Conservation (phyloP, 2,329 filamentous ascomycete genomes). For the Trichoderma koningii region DNA sequence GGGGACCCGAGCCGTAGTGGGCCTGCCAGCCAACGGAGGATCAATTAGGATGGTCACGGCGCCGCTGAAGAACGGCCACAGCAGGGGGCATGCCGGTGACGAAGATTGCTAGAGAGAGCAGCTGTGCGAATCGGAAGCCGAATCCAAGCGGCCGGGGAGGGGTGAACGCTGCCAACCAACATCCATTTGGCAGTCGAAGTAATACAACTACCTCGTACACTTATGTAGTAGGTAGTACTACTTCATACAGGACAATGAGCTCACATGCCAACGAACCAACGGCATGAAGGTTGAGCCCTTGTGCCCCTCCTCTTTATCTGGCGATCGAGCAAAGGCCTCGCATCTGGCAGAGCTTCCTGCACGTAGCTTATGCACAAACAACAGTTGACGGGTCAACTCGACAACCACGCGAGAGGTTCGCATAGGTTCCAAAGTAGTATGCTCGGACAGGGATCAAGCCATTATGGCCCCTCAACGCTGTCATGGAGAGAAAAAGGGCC, state of each 20-base stretch:
- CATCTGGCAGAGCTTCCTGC: too few species aligned
- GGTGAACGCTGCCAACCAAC: background rate
- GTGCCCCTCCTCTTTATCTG: too few species aligned
- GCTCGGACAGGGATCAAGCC: background rate
- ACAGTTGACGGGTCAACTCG: background rate
- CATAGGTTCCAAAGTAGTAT: too few species aligned
- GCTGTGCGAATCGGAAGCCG: slow-evolving; percentile 5
- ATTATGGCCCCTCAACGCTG: background rate
- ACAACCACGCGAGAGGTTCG: background rate
- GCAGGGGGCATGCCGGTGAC: background rate
- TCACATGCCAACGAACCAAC: too few species aligned
- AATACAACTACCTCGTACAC: background rate
- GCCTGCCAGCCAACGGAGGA: background rate
- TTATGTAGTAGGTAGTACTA: background rate
- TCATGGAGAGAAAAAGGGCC: background rate
- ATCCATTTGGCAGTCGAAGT: too few species aligned
- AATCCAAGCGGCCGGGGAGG: background rate
- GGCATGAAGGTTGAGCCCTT: too few species aligned
- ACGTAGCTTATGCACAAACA: too few species aligned
- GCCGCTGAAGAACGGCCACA: background rate
- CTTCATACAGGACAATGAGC: too few species aligned
- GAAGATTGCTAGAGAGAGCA: background rate
- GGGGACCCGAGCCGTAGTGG: slow-evolving; percentile 4
- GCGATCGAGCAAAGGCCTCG: too few species aligned
- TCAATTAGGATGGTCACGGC: background rate